Conservation (phyloP, 2,329 filamentous ascomycete species). For the Thielaviopsis ethacetica region DNA sequence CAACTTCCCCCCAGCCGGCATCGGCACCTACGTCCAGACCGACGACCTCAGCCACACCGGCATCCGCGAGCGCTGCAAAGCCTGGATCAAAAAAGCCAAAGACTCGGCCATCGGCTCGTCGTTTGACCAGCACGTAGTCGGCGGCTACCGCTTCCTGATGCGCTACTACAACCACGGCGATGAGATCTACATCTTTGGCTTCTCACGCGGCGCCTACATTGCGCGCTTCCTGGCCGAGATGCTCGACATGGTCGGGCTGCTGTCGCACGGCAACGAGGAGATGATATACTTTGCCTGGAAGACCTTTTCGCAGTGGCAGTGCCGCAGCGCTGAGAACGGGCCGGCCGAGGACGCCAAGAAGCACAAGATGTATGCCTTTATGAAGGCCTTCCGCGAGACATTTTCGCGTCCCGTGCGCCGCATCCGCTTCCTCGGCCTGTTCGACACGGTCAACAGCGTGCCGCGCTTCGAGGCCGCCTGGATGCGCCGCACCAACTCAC, state of each 20-base stretch:
- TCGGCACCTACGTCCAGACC: constrained; percentile 55
- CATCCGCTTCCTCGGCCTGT: constrained; percentile 62
- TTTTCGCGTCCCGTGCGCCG: constrained; percentile 60
- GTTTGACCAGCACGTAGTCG: constrained; percentile 71
- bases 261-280: constrained; percentile 71
- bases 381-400: constrained; percentile 67
- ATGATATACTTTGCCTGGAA: constrained; percentile 77
- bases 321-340: constrained; percentile 29
- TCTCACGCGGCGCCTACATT: constrained; percentile 57
- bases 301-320: constrained; percentile 59
- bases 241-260: constrained; percentile 65
- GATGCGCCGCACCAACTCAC: constrained; percentile 68
- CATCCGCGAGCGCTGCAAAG: constrained; percentile 37
- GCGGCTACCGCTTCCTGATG: constrained; percentile 67
- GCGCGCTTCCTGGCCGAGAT: constrained; percentile 67
- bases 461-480: constrained; percentile 58
- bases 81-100: constrained; percentile 56
- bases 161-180: constrained; percentile 49
- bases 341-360: constrained; percentile 28
- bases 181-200: constrained; percentile 58
- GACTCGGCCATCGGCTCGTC: constrained; percentile 67
- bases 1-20: constrained; percentile 41
- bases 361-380: constrained; percentile 52
- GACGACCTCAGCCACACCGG: constrained; percentile 42
- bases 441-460: constrained; percentile 70